These are phyloP conservation scores for Hypomyces perniciosus DNA, from an alignment of 2,329 filamentous ascomycete species.

Conservation along the genomic window DNA sequence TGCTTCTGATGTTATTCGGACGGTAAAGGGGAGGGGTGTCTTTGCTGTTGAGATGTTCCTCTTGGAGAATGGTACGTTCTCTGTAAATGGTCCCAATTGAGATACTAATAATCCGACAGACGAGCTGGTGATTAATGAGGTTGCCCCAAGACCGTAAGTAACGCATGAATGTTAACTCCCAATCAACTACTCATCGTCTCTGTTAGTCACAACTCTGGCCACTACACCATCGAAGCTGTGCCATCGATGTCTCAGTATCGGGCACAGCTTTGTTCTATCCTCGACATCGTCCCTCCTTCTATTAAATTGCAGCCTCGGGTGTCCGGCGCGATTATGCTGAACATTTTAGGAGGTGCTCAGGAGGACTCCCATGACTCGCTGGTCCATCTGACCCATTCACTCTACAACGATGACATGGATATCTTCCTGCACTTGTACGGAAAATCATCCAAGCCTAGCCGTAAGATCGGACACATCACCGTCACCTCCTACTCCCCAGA, in stretches of 20 bases:
- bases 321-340: slow-evolving; percentile 67
- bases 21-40: slow-evolving; percentile 81
- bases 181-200: too few species aligned
- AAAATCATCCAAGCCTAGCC: slow-evolving; percentile 77
- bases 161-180: not conserved
- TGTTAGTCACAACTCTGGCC: slow-evolving; percentile 73
- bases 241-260: slow-evolving; percentile 85
- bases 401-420: slow-evolving; percentile 41
- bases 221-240: slow-evolving; percentile 91
- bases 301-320: slow-evolving; percentile 52
- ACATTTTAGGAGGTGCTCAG: slow-evolving; percentile 66
- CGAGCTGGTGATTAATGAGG: slow-evolving; percentile 65
- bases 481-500: slow-evolving; percentile 63
- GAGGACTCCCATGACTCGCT: slow-evolving; percentile 55
- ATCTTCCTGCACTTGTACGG: slow-evolving; percentile 80
- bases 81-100: not conserved
- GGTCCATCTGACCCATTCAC: slow-evolving; percentile 39
- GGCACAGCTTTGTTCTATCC: slow-evolving; percentile 78
- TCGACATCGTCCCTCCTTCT: slow-evolving; percentile 53
- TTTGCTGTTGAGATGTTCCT: slow-evolving; percentile 98
- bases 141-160: slow-evolving; percentile 58
- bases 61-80: slow-evolving; percentile 54
- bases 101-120: too few species aligned
- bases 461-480: slow-evolving; percentile 95
- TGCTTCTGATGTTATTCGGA: slow-evolving; percentile 70